These are phyloP conservation scores for Fragilaria crotonensis DNA, from an alignment of 108 stramenopile species.

Conservation along the genomic window DNA sequence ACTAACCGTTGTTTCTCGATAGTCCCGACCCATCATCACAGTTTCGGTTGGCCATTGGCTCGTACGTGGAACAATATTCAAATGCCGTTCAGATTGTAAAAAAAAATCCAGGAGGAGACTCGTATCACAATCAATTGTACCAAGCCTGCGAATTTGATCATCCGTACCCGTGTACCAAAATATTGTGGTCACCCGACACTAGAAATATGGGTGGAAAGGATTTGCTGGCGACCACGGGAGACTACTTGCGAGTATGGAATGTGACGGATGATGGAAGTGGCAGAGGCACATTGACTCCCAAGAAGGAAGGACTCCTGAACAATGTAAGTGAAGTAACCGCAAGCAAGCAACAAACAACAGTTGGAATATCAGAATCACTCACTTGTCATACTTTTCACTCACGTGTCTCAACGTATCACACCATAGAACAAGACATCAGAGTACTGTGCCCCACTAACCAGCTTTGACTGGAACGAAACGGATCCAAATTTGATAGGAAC, in stretches of 20 bases:
- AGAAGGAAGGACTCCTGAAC: constrained; percentile 85
- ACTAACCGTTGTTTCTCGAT: not conserved
- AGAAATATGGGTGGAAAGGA: constrained; percentile 47
- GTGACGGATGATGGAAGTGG: constrained; percentile 43
- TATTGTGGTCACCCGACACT: constrained; percentile 82
- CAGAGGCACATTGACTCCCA: constrained; percentile 32
- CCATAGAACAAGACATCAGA: constrained; percentile 88
- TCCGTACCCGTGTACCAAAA: constrained; percentile 93
- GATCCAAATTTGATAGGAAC: constrained; percentile 84
- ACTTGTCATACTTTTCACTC: not conserved
- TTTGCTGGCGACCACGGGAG: constrained; percentile 95
- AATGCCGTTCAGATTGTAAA: constrained; percentile 85
- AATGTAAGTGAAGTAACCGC: constrained; percentile 54
- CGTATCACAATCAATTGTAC: constrained; percentile 30
- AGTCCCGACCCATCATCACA: constrained; percentile 55
- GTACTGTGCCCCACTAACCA: constrained; percentile 94
- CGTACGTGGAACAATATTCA: constrained; percentile 96
- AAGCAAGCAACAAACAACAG: too few species aligned
- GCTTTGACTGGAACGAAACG: constrained; percentile 96
- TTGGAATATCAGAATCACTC: too few species aligned
- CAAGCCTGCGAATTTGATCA: constrained; percentile 83
- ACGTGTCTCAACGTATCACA: not conserved
- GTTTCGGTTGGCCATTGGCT: constrained; percentile 93
- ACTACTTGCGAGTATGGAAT: constrained; percentile 94
- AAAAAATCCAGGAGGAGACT: constrained; percentile 15